These are phyloP conservation scores for Tricholoma terreum DNA, from an alignment of 768 basidiomycete species.

Conservation along the genomic window DNA sequence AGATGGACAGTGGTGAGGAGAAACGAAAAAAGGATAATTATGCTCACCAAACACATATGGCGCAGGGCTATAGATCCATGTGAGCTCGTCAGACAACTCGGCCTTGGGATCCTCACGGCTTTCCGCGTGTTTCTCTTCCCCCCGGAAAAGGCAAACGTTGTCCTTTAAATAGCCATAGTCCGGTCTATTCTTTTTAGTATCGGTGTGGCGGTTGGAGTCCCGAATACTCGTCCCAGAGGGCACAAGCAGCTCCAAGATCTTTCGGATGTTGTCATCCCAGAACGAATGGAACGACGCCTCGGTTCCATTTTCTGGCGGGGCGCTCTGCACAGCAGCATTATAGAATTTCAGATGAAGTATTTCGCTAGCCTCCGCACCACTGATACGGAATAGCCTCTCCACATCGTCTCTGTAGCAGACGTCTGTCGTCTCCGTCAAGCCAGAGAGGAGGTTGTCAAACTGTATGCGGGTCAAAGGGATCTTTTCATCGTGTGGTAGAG, in stretches of 20 bases:
- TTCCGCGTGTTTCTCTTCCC: neutral
- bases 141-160: neutral
- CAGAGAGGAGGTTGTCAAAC: neutral
- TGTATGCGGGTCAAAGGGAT: neutral
- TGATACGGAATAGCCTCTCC: neutral
- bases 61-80: neutral
- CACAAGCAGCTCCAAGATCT: constrained; percentile 2
- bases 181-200: neutral
- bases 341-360: neutral
- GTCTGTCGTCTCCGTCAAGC: neutral
- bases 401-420: neutral
- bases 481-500: neutral
- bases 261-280: neutral
- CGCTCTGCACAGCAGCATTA: neutral
- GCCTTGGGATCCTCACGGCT: neutral
- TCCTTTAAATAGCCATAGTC: neutral
- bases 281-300: neutral
- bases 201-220: neutral
- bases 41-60: neutral
- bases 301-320: neutral
- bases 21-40: neutral
- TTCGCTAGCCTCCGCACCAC: neutral
- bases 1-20: neutral
- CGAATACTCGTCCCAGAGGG: neutral
- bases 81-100: neutral